Evolutionary conservation across 2,329 filamentous ascomycete genomes (phyloP), one percentile per base, ranked within the genome.

Genomic region (Cladorrhinum sp.): DNA sequence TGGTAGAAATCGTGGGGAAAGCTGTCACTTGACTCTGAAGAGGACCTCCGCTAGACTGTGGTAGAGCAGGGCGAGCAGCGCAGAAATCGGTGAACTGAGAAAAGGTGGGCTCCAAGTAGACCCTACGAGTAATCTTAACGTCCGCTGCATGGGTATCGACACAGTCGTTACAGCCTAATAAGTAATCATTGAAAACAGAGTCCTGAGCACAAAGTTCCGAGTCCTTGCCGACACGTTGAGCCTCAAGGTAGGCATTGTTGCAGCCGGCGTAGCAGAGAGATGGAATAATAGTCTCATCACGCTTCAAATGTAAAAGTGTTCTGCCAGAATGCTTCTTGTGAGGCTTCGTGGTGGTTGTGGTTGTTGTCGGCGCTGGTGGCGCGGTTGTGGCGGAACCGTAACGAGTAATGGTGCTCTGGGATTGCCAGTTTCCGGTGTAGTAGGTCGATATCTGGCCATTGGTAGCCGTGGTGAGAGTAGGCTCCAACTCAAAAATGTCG

Each of bases 401-500:
- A 36, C 32, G 75, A 1, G 78, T 77, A n/a, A 84, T 59, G 12
- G 72, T 74, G 0, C 81, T 68, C 64, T 85, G 83, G 0, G 82
- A 80, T 1, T 68, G 75, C 78, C 81, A 86, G 67, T 85, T 79
- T 1, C 84, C 84, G 0, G 83, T 86, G 0, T 77, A 78, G 55
- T 79, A 73, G 1, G 81, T 84, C 0, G 73, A 77, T 1, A 74
- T 69, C 9, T 72, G 69, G 24, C 74, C 75, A 25, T 73, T 65
- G 6, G 76, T 69, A 58, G 73, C 73, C 4, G 22, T 58, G 8
- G 60, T 55, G 22, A 76, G 66, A 10, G 77, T 67, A 1, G 75
- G 66, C 4, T 80, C 68, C 23, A 78, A 73, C 20, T 78, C 77
- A 62, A 88, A 90, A 18, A 90, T 85, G 48, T 81, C 81, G 61